phyloP scores from a whole-genome alignment of 305 asterid genomes.

The Caryopteris hybrid region DNA sequence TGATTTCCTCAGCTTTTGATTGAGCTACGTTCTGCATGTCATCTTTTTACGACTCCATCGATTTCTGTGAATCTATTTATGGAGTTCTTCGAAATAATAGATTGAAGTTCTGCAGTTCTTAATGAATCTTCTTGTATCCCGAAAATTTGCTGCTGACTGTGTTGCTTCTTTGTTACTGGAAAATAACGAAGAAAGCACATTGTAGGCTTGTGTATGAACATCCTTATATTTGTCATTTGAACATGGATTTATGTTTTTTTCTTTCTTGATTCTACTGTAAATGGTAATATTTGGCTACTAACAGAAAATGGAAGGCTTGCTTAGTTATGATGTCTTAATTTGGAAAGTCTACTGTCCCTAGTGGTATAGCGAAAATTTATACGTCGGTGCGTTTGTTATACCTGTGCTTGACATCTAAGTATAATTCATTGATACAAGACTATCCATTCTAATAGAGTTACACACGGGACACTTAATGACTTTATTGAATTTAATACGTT shows the following conservation, averaged over 20 bases:
- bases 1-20: neutral
- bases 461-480: neutral
- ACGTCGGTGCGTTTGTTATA: neutral
- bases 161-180: neutral
- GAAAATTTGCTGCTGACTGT: neutral
- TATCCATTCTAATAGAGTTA: neutral
- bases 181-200: neutral
- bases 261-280: neutral
- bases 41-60: neutral
- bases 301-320: neutral
- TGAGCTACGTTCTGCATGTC: conserved; percentile 2
- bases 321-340: conserved; percentile 1
- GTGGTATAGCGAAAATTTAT: neutral
- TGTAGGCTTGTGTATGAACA: neutral
- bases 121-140: neutral
- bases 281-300: neutral
- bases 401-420: neutral
- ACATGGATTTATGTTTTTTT: neutral
- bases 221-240: neutral
- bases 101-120: neutral
- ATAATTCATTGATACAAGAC: neutral
- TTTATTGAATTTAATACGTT: neutral
- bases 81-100: neutral
- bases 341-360: neutral
- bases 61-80: neutral